Base-by-base conservation (phyloP, 768 basidiomycete genomes). In the Pulveroboletus ravenelii region DNA sequence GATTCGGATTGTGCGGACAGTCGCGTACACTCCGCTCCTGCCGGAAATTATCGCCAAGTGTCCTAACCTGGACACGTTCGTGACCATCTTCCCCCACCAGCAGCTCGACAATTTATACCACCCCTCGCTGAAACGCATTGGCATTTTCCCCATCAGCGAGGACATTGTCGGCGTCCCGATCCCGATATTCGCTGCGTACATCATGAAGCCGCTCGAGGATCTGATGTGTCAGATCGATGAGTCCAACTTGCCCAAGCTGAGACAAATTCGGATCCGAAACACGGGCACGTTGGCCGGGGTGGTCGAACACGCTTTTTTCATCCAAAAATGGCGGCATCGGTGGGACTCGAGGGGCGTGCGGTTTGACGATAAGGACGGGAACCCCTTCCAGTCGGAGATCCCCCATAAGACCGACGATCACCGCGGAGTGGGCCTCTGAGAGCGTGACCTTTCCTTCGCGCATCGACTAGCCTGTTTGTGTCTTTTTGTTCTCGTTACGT, bases 71-170 rank as follows among this genome's bases (percentile, higher is more conserved):
- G 59, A 74, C 1, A 73, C 62, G 5, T 73, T 77, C 29, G 65
- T 75, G 30, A 68, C 67, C 36, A 68, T 67, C 57, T 78, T 53
- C 48, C 67, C 39, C 53, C 71, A 59, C 58, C 68, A 54, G 58
- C 65, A 44, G 55, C 66, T 60, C 45, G 61, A 75, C 6, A 70
- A 71, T 1, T 55, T 61, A 7, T 65, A 62, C n/a, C 75, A 77
- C 46, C 69, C 72, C 2, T 56, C 68, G 0, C 53, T 78, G 3
- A 57, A 63, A 36, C 68, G 71, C n/a, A 75, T 78, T 15, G 75
- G 74, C 32, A 70, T 78, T 45, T 62, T 70, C 17, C 76, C 77
- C n/a, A 57, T 67, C 30, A 63, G 67, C 35, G 76, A 75, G 18
- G 63, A 74, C 23, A 34, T 61, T 7, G 62, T 71, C 10, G 61